Evolutionary conservation across 176 grass and related monocot genomes (phyloP).

Genomic region (Rhynchospora pubera): DNA sequence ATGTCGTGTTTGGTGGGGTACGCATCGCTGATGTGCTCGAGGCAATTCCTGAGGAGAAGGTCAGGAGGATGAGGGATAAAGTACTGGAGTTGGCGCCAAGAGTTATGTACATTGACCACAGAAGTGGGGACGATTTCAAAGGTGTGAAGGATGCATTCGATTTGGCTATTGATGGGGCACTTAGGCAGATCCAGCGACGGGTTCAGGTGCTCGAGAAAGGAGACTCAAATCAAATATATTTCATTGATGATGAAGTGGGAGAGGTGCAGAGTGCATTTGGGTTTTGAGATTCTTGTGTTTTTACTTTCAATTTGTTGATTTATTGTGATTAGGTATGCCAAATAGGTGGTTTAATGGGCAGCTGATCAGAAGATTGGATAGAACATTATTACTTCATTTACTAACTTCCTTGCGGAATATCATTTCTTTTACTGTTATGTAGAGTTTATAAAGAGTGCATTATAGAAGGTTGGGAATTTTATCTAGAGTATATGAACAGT

Average conservation of each 20-base stretch:
- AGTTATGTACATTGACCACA: conserved; percentile 50
- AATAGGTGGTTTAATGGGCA: conserved; percentile 1
- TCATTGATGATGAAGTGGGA: conserved; percentile 32
- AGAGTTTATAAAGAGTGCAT: background rate
- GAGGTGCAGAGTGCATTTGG: conserved; percentile 8
- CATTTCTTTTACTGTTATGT: background rate
- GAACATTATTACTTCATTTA: background rate
- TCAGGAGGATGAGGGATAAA: conserved; percentile 42
- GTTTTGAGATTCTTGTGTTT: background rate
- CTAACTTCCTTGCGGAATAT: background rate
- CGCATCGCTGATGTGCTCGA: conserved; percentile 3
- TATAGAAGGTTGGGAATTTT: background rate
- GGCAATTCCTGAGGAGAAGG: conserved; percentile 37
- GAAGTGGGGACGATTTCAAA: conserved; percentile 34
- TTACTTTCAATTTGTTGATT: background rate
- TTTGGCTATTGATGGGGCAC: conserved; percentile 56
- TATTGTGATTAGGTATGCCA: background rate
- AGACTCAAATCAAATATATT: conserved; percentile 39
- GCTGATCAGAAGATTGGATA: background rate
- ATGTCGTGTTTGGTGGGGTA: conserved; percentile 42
- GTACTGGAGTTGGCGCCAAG: conserved; percentile 42
- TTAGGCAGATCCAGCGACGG: conserved; percentile 44
- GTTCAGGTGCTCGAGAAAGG: conserved; percentile 38
- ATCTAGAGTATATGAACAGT: background rate
- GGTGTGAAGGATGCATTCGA: conserved; percentile 50